Percentiles rank a stretch among this genome's conserved stretches.
phyloP scores from a whole-genome alignment of 495 filamentous ascomycete genomes.

The Annulohypoxylon stygium region DNA sequence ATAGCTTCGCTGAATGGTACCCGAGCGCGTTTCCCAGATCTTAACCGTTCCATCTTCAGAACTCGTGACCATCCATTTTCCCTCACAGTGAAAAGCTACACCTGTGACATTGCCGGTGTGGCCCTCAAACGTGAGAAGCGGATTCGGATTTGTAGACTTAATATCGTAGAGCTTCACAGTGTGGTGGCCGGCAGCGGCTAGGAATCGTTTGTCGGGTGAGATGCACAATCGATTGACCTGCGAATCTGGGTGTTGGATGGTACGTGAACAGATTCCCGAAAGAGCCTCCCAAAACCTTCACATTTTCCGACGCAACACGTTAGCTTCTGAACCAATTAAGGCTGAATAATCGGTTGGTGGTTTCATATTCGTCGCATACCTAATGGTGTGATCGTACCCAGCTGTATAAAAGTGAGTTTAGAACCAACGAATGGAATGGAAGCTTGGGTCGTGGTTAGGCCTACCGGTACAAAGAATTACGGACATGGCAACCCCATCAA shows the following conservation, averaged over 20 bases:
- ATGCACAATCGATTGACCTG: constrained; percentile 99
- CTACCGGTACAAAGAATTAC: constrained; percentile 90
- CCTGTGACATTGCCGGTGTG: constrained; percentile 96
- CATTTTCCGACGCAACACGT: not conserved
- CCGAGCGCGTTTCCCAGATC: constrained; percentile 96
- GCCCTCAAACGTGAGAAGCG: constrained; percentile 91
- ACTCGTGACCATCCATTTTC: constrained; percentile 99
- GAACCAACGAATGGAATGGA: constrained; percentile 8
- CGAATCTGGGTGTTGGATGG: constrained; percentile 96
- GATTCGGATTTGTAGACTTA: constrained; percentile 93
- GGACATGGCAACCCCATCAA: constrained; percentile 69
- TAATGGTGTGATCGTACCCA: constrained; percentile 98
- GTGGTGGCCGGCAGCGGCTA: constrained; percentile 94
- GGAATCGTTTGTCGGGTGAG: constrained; percentile 95
- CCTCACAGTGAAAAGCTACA: constrained; percentile 96
- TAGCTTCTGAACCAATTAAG: constrained; percentile 4
- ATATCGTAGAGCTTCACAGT: constrained; percentile 98
- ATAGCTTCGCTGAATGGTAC: constrained; percentile 91
- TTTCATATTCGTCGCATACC: constrained; percentile 67
- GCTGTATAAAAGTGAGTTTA: constrained; percentile 66
- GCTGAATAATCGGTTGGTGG: not conserved
- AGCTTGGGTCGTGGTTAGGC: constrained; percentile 40
- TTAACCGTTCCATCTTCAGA: constrained; percentile 98
- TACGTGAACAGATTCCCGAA: constrained; percentile 96
- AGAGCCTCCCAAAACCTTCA: constrained; percentile 96